Base-by-base conservation (phyloP, 2,329 filamentous ascomycete species). In the Neofusicoccum sp. region DNA sequence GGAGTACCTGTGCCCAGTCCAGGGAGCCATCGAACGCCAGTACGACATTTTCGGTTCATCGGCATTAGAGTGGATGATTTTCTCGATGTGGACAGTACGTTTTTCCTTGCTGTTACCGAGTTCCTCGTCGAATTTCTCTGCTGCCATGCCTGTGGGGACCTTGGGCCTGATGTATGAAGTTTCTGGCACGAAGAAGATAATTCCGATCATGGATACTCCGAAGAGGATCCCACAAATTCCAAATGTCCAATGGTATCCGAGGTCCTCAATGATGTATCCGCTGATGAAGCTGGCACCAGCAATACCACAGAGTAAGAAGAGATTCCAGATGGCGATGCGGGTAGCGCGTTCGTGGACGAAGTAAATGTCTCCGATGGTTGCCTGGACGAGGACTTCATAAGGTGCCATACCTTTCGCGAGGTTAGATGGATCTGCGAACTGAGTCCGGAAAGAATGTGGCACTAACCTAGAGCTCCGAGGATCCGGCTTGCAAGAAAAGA, bases 311-410 rank as follows among this genome's bases (percentile, higher is more conserved):
- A 74, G 67, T 1, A 78, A 66, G 61, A 76, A 76, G 4, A 77
- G 61, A 60, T 76, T 75, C 73, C 73, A 78, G 12, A 74, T 69
- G 6, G 73, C 70, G 26, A 78, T 70, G 5, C 73, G 70, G 7
- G 73, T 72, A 4, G 70, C 77, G 34, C 77, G 71, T 63, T 79
- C 72, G 64, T 80, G 78, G 12, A 79, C 75, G 59, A 78, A 80
- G 65, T 74, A 79, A 12, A 79, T 61, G 61, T 80, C 78, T 1
- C 71, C 74, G 36, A 79, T 75, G 0, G 79, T 83, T 66, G 79
- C 80, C 68, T 82, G 81, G 4, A 84, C 80, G 5, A 84, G 69
- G 2, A 81, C 76, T 65, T 84, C 82, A 60, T 78, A 79, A 0
- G 81, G 76, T 0, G 80, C 79, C 78, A 82, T 82, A 4, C 79